Evolutionary conservation across 768 basidiomycete species (phyloP), one percentile per base, ranked within the genome.

Genomic region (Rhodocollybia butyracea): DNA sequence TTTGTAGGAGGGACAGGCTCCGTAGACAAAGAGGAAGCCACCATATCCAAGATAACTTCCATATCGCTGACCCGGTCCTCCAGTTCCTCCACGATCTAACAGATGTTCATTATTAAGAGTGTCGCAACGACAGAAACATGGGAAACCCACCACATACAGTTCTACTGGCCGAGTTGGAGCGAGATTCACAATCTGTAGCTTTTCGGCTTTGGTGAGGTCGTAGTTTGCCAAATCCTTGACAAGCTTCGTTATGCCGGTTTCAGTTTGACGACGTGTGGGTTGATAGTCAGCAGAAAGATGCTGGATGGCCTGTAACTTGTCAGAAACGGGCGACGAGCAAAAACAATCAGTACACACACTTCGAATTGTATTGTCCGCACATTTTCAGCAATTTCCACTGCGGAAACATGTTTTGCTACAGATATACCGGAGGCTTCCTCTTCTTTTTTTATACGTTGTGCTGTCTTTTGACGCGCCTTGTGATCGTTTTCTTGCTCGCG

Each of bases 11-110:
- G 34, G 7, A 34, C 34, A 50, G 48, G 21, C 31, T 31, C 22
- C 22, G 31, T 34, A 4, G 64, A 55, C 22, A 76, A 61, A 5
- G 81, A 81, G 10, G 67, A 65, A 30, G 81, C 71, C 22, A 95
- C 86, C 27, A 73, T 66, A 4, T 66, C 63, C 0, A 94, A 73
- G 11, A 95, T 82, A 8, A 85, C 82, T 2, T 86, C 81, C 70
- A 88, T 85, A 30, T 85, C 79, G 0, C 86, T 85, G 4, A 94
- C 79, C 41, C 94, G 81, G 60, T 90, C 88, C 68, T 94, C 91
- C 2, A 93, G 72, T 68, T 98, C 94, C 70, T 98, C 95, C 8
- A 98, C 83, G 53, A 96, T 88, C 94, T 97, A 51, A n/a, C 24
- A 21, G 41, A 12, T 17, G 6, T 29, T 11, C 0, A 43, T 43